These are phyloP conservation scores for Russula vinacea DNA, from an alignment of 768 basidiomycete species.

Conservation along the genomic window DNA sequence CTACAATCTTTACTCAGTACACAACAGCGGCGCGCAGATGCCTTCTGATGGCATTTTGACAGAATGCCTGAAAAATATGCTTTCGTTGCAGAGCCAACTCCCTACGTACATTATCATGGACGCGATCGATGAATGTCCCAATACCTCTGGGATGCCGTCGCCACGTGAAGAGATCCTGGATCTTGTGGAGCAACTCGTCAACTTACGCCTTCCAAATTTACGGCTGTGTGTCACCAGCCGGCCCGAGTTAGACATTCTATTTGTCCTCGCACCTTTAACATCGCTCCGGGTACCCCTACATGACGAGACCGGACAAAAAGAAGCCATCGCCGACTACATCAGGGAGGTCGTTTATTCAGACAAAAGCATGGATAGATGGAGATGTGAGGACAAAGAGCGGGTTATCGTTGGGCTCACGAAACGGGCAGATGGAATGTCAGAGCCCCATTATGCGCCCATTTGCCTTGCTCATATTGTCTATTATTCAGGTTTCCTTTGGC, in stretches of 20 bases:
- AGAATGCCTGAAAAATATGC: conserved; percentile 3
- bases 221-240: conserved; percentile 9
- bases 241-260: not conserved
- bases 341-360: not conserved
- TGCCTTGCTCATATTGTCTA: not conserved
- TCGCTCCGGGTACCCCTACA: not conserved
- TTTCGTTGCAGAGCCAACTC: not conserved
- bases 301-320: not conserved
- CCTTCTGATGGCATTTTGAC: not conserved
- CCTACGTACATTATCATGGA: not conserved
- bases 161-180: not conserved
- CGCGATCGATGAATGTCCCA: conserved; percentile 13
- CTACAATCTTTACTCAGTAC: not conserved
- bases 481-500: conserved; percentile 9
- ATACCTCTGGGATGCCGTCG: not conserved
- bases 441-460: not conserved
- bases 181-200: not conserved
- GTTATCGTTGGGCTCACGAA: not conserved
- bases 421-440: conserved; percentile 13
- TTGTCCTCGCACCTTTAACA: not conserved
- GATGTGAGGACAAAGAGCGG: not conserved
- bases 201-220: not conserved
- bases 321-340: not conserved
- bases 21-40: not conserved
- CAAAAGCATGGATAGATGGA: not conserved